Conservation (phyloP, 257 asterid species). For the Solanum bukasovii region DNA sequence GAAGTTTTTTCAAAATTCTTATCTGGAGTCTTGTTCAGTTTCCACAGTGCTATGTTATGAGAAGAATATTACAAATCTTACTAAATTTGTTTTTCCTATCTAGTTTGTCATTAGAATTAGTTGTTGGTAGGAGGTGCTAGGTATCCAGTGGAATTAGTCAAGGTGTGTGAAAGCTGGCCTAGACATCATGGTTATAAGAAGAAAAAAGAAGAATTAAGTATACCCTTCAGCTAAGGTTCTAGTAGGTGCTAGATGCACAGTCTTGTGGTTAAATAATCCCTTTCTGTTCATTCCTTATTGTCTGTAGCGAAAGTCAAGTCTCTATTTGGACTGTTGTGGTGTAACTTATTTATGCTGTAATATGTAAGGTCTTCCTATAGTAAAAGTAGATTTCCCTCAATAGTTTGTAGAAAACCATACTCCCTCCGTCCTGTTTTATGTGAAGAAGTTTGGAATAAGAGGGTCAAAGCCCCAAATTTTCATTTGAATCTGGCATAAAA, state of each 20-base stretch:
- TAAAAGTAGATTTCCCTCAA: background rate
- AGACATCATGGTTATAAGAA: background rate
- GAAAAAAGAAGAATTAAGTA: background rate
- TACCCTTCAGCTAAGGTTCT: background rate
- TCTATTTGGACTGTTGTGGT: background rate
- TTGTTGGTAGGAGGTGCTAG: background rate
- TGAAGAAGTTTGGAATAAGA: background rate
- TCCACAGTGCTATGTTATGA: background rate
- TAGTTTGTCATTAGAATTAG: background rate
- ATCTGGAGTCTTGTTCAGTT: background rate
- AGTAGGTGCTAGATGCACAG: background rate
- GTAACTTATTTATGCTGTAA: background rate
- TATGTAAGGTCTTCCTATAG: background rate
- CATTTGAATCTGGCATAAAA: background rate
- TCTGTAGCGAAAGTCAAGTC: background rate
- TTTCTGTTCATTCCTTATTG: background rate
- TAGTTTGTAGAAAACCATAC: background rate
- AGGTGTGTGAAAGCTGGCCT: background rate
- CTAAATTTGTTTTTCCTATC: background rate
- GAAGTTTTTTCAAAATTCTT: background rate
- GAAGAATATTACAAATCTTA: background rate
- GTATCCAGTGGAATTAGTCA: background rate
- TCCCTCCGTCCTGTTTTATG: background rate
- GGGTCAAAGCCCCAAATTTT: background rate
- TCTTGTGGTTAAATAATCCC: background rate